phyloP scores from a whole-genome alignment of 2,329 filamentous ascomycete species.

The Penicillium sclerotiorum region DNA sequence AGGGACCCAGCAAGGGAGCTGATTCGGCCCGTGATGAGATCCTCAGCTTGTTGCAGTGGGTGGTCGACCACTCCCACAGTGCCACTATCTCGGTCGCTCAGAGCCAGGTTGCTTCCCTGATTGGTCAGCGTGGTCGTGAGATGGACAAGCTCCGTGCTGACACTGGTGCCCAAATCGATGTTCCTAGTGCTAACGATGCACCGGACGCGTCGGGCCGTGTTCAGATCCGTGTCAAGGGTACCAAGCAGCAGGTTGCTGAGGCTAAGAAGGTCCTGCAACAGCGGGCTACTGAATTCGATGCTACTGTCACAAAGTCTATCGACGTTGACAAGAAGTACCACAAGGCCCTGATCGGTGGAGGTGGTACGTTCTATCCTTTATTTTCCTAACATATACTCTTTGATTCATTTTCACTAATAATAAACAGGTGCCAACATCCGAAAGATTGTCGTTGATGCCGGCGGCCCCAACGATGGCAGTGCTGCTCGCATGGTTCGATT shows the following conservation, averaged over 20 bases:
- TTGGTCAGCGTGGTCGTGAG: slow-evolving; percentile 84
- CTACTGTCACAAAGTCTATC: slow-evolving; percentile 80
- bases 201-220: slow-evolving; percentile 67
- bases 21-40: slow-evolving; percentile 92
- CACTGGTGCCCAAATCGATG: slow-evolving; percentile 87
- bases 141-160: slow-evolving; percentile 86
- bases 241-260: slow-evolving; percentile 84
- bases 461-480: slow-evolving; percentile 83
- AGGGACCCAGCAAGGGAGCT: slow-evolving; percentile 88
- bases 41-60: slow-evolving; percentile 82
- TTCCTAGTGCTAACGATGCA: slow-evolving; percentile 77
- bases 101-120: slow-evolving; percentile 89
- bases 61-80: slow-evolving; percentile 81
- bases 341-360: slow-evolving; percentile 77
- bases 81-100: slow-evolving; percentile 83
- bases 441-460: slow-evolving; percentile 82
- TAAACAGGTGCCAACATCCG: slow-evolving; percentile 76
- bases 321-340: slow-evolving; percentile 96
- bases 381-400: background rate
- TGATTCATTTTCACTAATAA: slow-evolving; percentile 42
- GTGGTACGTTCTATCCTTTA: slow-evolving; percentile 63
- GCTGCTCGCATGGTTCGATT: slow-evolving; percentile 92
- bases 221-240: slow-evolving; percentile 89
- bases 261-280: slow-evolving; percentile 89
- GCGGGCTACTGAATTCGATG: slow-evolving; percentile 83